A percentile compares a stretch with the other conserved stretches of the same genome.
These are phyloP conservation scores for Zasmidium angulare DNA, from an alignment of 2,329 filamentous ascomycete genomes.

Conservation along the genomic window DNA sequence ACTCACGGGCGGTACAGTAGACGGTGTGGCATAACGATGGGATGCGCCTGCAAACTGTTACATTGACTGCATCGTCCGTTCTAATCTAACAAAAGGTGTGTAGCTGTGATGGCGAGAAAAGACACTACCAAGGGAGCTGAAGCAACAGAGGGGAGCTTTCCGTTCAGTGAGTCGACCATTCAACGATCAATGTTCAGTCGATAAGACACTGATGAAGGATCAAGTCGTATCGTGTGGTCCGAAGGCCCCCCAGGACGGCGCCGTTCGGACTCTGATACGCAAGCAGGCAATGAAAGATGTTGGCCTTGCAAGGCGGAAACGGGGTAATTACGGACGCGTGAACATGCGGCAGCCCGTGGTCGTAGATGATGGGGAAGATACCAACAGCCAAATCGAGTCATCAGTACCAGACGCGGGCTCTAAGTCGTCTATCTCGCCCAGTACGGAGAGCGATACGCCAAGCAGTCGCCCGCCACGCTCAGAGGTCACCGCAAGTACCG, in stretches of 20 bases:
- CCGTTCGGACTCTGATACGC: constrained; percentile 33
- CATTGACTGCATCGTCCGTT: too few species aligned
- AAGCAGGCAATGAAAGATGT: constrained; percentile 43
- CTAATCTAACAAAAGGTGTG: neutral
- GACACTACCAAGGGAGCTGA: neutral
- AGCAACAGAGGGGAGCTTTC: neutral
- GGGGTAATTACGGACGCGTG: neutral
- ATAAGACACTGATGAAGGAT: neutral
- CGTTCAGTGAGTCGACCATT: neutral
- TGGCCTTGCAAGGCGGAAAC: constrained; percentile 30
- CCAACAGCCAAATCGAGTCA: constrained; percentile 20
- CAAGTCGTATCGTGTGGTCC: constrained; percentile 24
- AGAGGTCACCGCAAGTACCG: neutral
- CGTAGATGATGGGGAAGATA: neutral
- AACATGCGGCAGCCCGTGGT: neutral
- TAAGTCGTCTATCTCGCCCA: neutral
- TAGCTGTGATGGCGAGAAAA: neutral
- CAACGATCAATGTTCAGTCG: neutral
- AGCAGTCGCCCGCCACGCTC: neutral
- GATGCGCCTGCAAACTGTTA: too few species aligned
- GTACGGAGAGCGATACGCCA: neutral
- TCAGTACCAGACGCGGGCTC: neutral
- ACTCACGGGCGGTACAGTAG: neutral
- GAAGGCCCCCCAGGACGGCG: constrained; percentile 24
- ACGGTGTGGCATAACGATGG: too few species aligned